A percentile compares a stretch with the other conserved stretches of the same genome.
These are phyloP conservation scores for Meripilus lineatus DNA, from an alignment of 1,284 basidiomycete genomes.

Conservation along the genomic window DNA sequence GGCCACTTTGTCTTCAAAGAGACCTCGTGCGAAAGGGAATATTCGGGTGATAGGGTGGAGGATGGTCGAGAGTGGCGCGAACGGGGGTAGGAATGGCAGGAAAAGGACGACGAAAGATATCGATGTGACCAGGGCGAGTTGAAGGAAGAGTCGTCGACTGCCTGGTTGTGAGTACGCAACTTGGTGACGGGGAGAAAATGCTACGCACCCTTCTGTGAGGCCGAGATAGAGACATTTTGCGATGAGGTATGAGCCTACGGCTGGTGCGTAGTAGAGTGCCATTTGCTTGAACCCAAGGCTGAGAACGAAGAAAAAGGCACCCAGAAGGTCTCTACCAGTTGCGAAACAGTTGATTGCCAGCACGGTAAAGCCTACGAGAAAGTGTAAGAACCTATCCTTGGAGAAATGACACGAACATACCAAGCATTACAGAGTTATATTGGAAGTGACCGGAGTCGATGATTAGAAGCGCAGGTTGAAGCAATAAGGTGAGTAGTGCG, in stretches of 20 bases:
- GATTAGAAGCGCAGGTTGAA: conserved; percentile 81
- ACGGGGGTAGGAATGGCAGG: conserved; percentile 66
- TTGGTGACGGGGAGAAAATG: not conserved
- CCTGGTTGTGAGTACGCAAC: conserved; percentile 9
- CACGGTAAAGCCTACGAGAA: conserved; percentile 58
- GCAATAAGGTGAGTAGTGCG: conserved; percentile 67
- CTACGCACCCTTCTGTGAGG: conserved; percentile 56
- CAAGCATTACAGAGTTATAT: conserved; percentile 89
- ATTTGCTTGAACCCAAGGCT: conserved; percentile 94
- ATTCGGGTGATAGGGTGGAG: conserved; percentile 74
- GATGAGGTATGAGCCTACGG: conserved; percentile 78
- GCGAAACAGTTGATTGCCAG: conserved; percentile 70
- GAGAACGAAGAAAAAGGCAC: conserved; percentile 78
- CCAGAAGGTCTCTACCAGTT: conserved; percentile 62
- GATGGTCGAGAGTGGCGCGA: conserved; percentile 44
- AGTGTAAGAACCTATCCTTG: not conserved
- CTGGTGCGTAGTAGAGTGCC: conserved; percentile 92
- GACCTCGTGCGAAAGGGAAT: conserved; percentile 85
- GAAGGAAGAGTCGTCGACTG: conserved; percentile 59
- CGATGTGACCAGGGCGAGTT: conserved; percentile 56
- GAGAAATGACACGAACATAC: conserved; percentile 31
- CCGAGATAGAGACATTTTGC: conserved; percentile 80
- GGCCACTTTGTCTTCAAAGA: conserved; percentile 96
- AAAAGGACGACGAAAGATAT: conserved; percentile 69
- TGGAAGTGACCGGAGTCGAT: conserved; percentile 94